Evolutionary conservation across 306 rosid species (phyloP), one percentile per base, ranked within the genome.

Genomic region (Cucurbita pepo): DNA sequence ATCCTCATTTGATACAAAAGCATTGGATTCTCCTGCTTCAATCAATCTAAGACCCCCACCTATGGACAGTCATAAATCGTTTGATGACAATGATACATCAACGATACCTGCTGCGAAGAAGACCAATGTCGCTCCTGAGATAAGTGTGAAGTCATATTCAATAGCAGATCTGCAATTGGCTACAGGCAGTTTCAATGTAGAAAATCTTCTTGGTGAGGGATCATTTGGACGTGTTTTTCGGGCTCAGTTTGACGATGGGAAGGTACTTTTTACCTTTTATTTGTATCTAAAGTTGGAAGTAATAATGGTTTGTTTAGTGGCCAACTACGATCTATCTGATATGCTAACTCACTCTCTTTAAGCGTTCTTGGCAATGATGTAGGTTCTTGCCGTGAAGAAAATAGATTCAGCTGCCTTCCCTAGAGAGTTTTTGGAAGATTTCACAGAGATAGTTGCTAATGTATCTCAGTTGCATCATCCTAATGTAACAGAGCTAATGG

Each of bases 301-400:
- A 45, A 12, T 15, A 45, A 22, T 60, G 45, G 65, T 80, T 63
- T 47, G 50, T 7, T 75, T 74, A 6, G 34, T 30, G 56, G 36
- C 44, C 40, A 67, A 45, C 72, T 66, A 7, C 9, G 65, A 53
- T 72, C 40, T 44, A 11, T 41, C 43, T 69, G 41, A 55, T 56
- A 73, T 73, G 38, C 52, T 21, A 34, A 16, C 5, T 66, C 72
- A 66, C 10, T 45, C 56, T 6, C 55, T 22, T 66, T 45, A 66
- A 44, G 19, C 50, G 21, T 21, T 41, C 13, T 69, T 69, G 63
- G 13, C 77, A 62, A 79, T 52, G 43, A 81, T 62, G 34, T 73
- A 95, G 99, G 92, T 95, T 84, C 92, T 86, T 77, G 99, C 97
- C 2, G 95, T 95, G 79, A 95, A 89, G 89, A 95, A 95, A 83